A percentile compares a stretch with the other conserved stretches of the same genome.
These are phyloP conservation scores for Coemansia interrupta DNA, from an alignment of 192 early-diverging fungal genomes.

Conservation along the genomic window DNA sequence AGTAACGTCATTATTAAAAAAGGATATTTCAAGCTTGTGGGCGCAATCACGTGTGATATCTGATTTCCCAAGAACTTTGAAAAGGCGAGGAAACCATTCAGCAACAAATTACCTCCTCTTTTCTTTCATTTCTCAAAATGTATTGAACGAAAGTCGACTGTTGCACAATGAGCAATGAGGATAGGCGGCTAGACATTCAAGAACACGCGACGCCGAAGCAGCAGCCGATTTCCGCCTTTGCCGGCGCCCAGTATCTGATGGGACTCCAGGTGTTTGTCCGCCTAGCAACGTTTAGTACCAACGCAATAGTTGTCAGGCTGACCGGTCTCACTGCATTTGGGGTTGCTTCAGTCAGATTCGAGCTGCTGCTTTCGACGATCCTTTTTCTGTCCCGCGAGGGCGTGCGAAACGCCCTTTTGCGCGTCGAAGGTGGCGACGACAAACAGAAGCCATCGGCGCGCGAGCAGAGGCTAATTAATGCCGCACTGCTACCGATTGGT, in stretches of 20 bases:
- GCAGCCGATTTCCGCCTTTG: constrained; percentile 21
- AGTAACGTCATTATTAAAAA: too few species aligned
- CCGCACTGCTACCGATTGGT: constrained; percentile 52
- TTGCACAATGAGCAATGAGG: too few species aligned
- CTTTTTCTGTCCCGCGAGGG: constrained; percentile 88
- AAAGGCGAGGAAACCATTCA: too few species aligned
- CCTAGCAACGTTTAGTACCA: constrained; percentile 76
- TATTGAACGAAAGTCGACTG: background rate
- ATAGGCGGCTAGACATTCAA: too few species aligned
- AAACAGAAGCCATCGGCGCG: constrained; percentile 11
- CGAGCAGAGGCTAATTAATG: constrained; percentile 41
- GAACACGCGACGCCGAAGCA: too few species aligned
- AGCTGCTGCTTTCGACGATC: constrained; percentile 84
- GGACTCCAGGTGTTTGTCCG: constrained; percentile 71
- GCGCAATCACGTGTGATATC: too few species aligned
- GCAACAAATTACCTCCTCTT: too few species aligned
- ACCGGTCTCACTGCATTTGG: constrained; percentile 74
- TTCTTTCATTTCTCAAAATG: background rate
- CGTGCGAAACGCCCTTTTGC: constrained; percentile 68
- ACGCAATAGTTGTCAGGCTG: constrained; percentile 71
- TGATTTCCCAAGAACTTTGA: too few species aligned
- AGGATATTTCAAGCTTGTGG: too few species aligned
- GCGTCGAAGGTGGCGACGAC: constrained; percentile 29
- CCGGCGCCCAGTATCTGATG: constrained; percentile 71
- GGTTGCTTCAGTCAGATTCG: constrained; percentile 75